Conservation (phyloP, 495 filamentous ascomycete species). For the Penicillium waksmanii region DNA sequence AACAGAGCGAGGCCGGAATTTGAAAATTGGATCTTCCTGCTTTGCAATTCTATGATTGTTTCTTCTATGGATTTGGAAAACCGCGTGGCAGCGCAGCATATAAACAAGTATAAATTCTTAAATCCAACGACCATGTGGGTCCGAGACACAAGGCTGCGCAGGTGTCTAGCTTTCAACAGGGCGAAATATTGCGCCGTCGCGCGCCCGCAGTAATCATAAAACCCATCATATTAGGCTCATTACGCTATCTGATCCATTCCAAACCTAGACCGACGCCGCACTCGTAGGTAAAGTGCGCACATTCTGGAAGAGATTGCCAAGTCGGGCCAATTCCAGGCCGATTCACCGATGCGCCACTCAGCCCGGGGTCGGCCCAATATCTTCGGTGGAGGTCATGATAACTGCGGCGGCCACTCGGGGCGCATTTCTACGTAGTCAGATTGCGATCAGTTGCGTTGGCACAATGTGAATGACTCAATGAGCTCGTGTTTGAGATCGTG, state of each 20-base stretch:
- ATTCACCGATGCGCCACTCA: constrained; percentile 7
- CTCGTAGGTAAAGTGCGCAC: neutral
- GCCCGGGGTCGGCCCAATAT: constrained; percentile 17
- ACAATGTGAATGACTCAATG: neutral
- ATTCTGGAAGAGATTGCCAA: neutral
- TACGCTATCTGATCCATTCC: neutral
- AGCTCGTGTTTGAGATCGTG: neutral
- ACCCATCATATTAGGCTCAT: neutral
- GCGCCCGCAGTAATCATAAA: neutral
- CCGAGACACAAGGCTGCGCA: neutral
- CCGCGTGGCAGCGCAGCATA: neutral
- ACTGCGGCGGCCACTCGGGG: neutral
- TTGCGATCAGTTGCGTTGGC: neutral
- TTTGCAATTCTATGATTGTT: neutral
- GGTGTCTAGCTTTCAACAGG: neutral
- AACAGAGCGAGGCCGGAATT: neutral
- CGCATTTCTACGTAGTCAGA: neutral
- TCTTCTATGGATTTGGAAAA: neutral
- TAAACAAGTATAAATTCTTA: neutral
- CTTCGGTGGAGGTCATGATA: constrained; percentile 1
- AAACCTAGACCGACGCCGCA: neutral
- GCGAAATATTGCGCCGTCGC: neutral
- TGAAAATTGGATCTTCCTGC: neutral
- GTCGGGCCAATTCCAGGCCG: constrained; percentile 11
- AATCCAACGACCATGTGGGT: constrained; percentile 2